Conservation (phyloP, 805 yeast species). For the Ogataea allantospora region DNA sequence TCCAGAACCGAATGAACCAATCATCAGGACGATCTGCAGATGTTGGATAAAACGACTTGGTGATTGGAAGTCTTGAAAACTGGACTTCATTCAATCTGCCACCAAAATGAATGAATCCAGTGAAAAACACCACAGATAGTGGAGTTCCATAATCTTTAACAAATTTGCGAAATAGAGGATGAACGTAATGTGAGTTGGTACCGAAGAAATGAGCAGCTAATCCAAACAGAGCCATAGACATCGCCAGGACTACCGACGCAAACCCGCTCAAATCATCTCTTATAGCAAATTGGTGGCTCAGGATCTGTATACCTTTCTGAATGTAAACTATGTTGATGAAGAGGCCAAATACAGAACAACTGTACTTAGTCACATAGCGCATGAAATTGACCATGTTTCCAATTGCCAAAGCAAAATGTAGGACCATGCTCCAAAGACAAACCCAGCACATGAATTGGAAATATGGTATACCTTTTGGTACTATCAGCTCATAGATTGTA, state of each 20-base stretch:
- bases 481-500: conserved; percentile 75
- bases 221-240: conserved; percentile 78
- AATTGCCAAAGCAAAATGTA: conserved; percentile 73
- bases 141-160: conserved; percentile 89
- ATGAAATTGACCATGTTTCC: conserved; percentile 65
- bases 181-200: conserved; percentile 57
- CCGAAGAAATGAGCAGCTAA: conserved; percentile 60
- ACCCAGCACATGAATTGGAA: conserved; percentile 97
- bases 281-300: conserved; percentile 62
- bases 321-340: conserved; percentile 86
- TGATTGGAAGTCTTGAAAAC: conserved; percentile 64
- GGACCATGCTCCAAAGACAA: conserved; percentile 83
- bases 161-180: conserved; percentile 58
- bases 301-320: conserved; percentile 85
- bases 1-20: conserved; percentile 81
- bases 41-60: conserved; percentile 77
- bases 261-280: conserved; percentile 40
- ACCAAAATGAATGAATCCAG: conserved; percentile 92
- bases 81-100: conserved; percentile 60
- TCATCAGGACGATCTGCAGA: conserved; percentile 48
- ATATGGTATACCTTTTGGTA: conserved; percentile 51
- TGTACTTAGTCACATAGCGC: conserved; percentile 71
- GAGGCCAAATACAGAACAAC: conserved; percentile 91
- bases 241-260: conserved; percentile 69
- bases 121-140: conserved; percentile 77